Percentiles rank a stretch among this genome's conserved stretches.
Conservation (phyloP, 352 stramenopile genomes). For the Chrysophaeum taylorii region DNA sequence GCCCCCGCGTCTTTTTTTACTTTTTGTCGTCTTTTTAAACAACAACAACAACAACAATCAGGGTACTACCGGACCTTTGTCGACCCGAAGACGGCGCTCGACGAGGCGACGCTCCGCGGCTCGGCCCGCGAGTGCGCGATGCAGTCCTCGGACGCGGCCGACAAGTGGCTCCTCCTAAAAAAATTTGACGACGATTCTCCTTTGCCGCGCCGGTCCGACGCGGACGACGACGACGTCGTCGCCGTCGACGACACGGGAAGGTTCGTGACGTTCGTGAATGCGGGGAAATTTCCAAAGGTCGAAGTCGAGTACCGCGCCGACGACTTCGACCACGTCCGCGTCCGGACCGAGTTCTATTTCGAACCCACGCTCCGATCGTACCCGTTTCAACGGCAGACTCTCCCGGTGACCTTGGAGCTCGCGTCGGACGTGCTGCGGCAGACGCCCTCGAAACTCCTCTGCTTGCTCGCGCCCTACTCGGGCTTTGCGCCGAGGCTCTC, state of each 20-base stretch:
- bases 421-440: background rate
- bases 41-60: too few species aligned
- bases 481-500: background rate
- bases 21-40: too few species aligned
- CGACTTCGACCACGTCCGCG: background rate
- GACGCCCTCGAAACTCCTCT: slow-evolving; percentile 4
- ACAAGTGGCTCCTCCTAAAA: background rate
- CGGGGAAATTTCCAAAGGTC: background rate
- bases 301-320: background rate
- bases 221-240: background rate
- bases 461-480: background rate
- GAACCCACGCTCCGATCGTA: background rate
- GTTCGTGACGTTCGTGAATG: too few species aligned
- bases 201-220: too few species aligned
- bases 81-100: background rate
- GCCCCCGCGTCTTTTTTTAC: too few species aligned
- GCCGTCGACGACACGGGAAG: background rate
- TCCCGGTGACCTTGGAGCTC: background rate
- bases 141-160: background rate
- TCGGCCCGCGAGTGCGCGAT: background rate
- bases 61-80: slow-evolving; percentile 6
- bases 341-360: background rate
- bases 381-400: background rate
- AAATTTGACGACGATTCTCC: too few species aligned
- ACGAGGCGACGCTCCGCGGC: background rate